phyloP scores from a whole-genome alignment of 192 early-diverging fungal species.

The Mortierella antarctica region DNA sequence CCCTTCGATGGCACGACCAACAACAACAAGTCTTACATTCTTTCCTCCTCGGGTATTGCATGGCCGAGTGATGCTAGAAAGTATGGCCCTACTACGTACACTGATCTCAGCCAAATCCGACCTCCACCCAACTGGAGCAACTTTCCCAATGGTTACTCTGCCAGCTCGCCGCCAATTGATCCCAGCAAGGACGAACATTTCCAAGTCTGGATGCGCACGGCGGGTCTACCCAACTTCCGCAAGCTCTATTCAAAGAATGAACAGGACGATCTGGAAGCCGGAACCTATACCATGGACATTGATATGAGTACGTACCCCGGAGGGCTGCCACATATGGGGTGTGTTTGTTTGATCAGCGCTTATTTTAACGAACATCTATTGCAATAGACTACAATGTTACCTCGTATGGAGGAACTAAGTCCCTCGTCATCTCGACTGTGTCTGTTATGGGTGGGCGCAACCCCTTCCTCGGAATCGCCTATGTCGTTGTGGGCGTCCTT shows the following conservation, averaged over 20 bases:
- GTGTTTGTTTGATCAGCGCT: slow-evolving; percentile 16
- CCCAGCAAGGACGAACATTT: slow-evolving; percentile 81
- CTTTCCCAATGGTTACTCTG: slow-evolving; percentile 69
- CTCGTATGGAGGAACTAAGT: slow-evolving; percentile 94
- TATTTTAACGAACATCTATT: background rate
- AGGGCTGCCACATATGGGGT: background rate
- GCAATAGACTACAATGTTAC: slow-evolving; percentile 83
- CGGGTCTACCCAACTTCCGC: slow-evolving; percentile 94
- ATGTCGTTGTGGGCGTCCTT: slow-evolving; percentile 91
- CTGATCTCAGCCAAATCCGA: slow-evolving; percentile 59
- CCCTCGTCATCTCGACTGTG: slow-evolving; percentile 91
- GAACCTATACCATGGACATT: slow-evolving; percentile 80
- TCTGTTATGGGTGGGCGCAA: slow-evolving; percentile 98
- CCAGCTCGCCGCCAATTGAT: slow-evolving; percentile 68
- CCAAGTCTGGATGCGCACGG: slow-evolving; percentile 99
- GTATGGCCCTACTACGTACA: slow-evolving; percentile 69
- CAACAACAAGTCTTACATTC: slow-evolving; percentile 59
- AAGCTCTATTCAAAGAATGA: slow-evolving; percentile 92
- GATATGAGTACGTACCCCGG: slow-evolving; percentile 70
- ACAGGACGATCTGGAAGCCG: slow-evolving; percentile 65
- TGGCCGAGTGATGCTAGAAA: slow-evolving; percentile 88
- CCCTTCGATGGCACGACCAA: slow-evolving; percentile 59
- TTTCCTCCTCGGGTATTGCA: slow-evolving; percentile 81
- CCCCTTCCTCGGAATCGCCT: slow-evolving; percentile 94
- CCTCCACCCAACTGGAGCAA: slow-evolving; percentile 92